Conservation (phyloP, 176 grass and related monocot species). For the Elaeis guineensis region DNA sequence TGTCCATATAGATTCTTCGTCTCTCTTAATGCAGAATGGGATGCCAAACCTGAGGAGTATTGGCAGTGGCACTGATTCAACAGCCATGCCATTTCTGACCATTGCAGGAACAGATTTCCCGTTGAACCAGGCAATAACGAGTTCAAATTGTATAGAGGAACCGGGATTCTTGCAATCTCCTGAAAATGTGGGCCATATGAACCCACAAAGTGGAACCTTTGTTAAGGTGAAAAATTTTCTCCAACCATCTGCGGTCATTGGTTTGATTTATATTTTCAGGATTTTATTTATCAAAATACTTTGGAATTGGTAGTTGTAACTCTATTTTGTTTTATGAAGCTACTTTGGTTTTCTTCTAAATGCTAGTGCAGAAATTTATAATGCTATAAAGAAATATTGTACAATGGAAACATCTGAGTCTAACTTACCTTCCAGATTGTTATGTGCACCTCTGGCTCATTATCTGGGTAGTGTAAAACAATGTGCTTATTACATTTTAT, state of each 20-base stretch:
- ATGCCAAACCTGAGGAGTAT: conserved; percentile 32
- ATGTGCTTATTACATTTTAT: too few relatives aligned
- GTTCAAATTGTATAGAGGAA: conserved; percentile 58
- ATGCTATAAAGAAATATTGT: too few relatives aligned
- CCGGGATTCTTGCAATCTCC: conserved; percentile 43
- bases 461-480: too few relatives aligned
- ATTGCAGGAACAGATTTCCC: conserved; percentile 48
- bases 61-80: conserved; percentile 36
- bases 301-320: too few relatives aligned
- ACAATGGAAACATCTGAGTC: too few relatives aligned
- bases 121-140: conserved; percentile 41
- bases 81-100: conserved; percentile 59
- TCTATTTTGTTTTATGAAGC: too few relatives aligned
- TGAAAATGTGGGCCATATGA: conserved; percentile 49
- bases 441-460: too few relatives aligned
- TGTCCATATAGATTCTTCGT: conserved; percentile 43
- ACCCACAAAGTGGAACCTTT: conserved; percentile 72
- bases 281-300: neutral
- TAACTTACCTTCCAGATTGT: too few relatives aligned
- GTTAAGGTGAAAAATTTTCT: conserved; percentile 57
- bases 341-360: too few relatives aligned
- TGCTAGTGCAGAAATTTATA: too few relatives aligned
- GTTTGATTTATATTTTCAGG: neutral
- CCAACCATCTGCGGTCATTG: neutral
- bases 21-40: conserved; percentile 52